Evolutionary conservation across 257 asterid species (phyloP), one percentile per base, ranked within the genome.

Genomic region (Ehretia macrophylla): DNA sequence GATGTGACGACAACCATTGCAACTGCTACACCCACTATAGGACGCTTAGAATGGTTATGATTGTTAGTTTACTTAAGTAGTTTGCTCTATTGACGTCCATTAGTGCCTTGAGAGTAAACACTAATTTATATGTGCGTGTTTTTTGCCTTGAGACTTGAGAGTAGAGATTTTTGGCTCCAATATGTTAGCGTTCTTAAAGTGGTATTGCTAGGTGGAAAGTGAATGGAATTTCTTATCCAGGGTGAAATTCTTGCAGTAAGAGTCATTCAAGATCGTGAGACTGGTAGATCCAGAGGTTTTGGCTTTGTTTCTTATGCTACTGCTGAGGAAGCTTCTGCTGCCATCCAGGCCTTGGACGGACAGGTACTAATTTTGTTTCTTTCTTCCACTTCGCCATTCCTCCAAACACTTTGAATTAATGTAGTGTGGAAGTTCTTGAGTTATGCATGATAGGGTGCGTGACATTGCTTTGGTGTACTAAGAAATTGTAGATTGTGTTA

Each of bases 211-310:
- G 17, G 32, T 53, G 8, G 22, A 52, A 8, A 13, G 17, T 11
- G 11, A 19, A 11, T 16, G 37, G 27, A 32, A 51, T n/a, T 50
- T 60, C 16, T 55, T 18, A 55, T 38, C 32, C 11, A 39, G 49
- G 17, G 9, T 55, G 51, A 66, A 61, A 45, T 11, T 56, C 10
- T 68, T 75, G 78, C 88, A 91, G 96, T 76, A 13, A 84, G 77
- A 71, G 79, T 88, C 55, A 85, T 91, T 48, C 37, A 68, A 5
- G 98, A 91, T 32, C 95, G 96, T 56, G 94, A 83, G 14, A 74
- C 83, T 63, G 90, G 92, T 53, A 82, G 84, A 53, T 91, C 98
- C 40, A 80, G 90, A 72, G 98, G 98, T 56, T 91, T 91, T 77
- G 96, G 90, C 54, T 91, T 91, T 57, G 78, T 91, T 64, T 85